phyloP scores from a whole-genome alignment of 2,329 filamentous ascomycete genomes.

The Aphanocladium album region DNA sequence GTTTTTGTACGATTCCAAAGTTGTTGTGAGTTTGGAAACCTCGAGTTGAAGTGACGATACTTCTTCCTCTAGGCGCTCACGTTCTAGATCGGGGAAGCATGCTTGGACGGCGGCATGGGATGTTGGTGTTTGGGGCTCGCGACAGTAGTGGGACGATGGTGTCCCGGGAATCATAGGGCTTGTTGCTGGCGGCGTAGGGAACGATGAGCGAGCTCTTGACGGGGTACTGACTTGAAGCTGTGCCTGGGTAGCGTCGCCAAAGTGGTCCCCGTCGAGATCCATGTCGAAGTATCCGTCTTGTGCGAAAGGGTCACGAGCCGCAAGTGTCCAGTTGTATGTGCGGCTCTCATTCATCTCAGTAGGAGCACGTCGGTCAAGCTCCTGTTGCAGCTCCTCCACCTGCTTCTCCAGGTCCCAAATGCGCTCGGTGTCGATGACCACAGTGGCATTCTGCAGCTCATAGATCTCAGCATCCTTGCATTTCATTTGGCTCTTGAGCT shows the following conservation, averaged over 20 bases:
- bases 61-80: slow-evolving; percentile 40
- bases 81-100: slow-evolving; percentile 37
- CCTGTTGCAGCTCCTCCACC: slow-evolving; percentile 30
- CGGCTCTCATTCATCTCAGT: slow-evolving; percentile 22
- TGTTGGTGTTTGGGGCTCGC: slow-evolving; percentile 9
- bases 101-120: slow-evolving; percentile 37
- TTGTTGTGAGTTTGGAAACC: slow-evolving; percentile 40
- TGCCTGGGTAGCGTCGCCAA: slow-evolving; percentile 47
- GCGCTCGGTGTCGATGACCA: slow-evolving; percentile 42
- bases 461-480: slow-evolving; percentile 50
- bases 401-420: slow-evolving; percentile 39
- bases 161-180: slow-evolving; percentile 38
- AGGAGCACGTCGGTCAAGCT: slow-evolving; percentile 23
- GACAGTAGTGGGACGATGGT: slow-evolving; percentile 29
- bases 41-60: slow-evolving; percentile 45
- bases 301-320: slow-evolving; percentile 42
- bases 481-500: slow-evolving; percentile 44
- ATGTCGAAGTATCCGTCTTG: slow-evolving; percentile 32
- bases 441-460: slow-evolving; percentile 45
- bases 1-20: slow-evolving; percentile 42
- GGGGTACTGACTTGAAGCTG: slow-evolving; percentile 51
- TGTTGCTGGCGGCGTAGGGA: slow-evolving; percentile 52
- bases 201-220: slow-evolving; percentile 38
- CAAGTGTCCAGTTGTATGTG: slow-evolving; percentile 46
- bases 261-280: slow-evolving; percentile 37